Evolutionary conservation across 371 early-diverging fungal genomes (phyloP).

Genomic region (Mucor lusitanicus): DNA sequence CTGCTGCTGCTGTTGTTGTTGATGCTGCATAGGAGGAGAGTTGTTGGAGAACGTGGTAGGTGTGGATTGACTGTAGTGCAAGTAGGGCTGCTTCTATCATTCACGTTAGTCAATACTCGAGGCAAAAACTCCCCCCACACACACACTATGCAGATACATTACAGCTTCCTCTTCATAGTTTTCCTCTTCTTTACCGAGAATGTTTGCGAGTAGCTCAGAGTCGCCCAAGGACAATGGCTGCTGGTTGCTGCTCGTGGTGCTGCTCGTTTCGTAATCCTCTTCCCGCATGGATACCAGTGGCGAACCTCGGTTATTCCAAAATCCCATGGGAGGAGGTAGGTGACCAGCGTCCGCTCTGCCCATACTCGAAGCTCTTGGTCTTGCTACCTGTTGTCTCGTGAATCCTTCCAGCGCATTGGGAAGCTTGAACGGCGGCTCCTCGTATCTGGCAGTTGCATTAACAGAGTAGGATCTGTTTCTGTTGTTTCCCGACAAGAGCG

Average conservation of each 20-base stretch:
- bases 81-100: conserved; percentile 30
- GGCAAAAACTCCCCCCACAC: no score
- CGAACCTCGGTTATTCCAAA: conserved; percentile 39
- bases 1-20: not conserved
- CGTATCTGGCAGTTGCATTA: conserved; percentile 64
- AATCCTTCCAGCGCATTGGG: conserved; percentile 47
- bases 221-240: conserved; percentile 48
- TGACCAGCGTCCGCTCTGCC: conserved; percentile 54
- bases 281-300: conserved; percentile 45
- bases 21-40: not conserved
- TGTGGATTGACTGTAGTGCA: conserved; percentile 39
- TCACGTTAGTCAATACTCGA: not conserved
- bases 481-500: conserved; percentile 43
- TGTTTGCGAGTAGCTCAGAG: conserved; percentile 50
- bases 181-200: conserved; percentile 13
- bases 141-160: not conserved
- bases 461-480: conserved; percentile 78
- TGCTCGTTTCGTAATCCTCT: conserved; percentile 25
- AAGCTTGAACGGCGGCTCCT: not conserved
- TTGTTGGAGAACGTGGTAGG: conserved; percentile 22
- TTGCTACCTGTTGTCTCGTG: conserved; percentile 44
- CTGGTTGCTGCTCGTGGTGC: not conserved
- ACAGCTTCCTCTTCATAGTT: not conserved
- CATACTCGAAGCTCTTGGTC: conserved; percentile 66
- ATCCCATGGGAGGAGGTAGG: conserved; percentile 7